Evolutionary conservation across 2,329 filamentous ascomycete species (phyloP).

Genomic region (Endothia cerciana): DNA sequence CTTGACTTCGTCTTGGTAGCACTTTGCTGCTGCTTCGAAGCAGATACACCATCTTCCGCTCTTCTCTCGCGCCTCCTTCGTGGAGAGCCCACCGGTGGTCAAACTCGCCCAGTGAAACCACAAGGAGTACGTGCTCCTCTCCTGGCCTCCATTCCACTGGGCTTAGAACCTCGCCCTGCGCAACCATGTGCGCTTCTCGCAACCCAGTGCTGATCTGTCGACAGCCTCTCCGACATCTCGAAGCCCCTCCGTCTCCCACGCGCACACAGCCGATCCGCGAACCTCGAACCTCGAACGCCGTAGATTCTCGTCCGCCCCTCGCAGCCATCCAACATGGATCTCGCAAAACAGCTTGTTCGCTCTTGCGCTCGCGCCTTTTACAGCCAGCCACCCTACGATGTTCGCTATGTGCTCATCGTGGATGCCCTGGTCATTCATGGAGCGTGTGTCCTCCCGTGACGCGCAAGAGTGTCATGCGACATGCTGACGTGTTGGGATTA

Average conservation of each 20-base stretch:
- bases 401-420: conserved; percentile 80
- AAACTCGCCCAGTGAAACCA: background rate
- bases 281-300: background rate
- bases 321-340: conserved; percentile 46
- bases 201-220: background rate
- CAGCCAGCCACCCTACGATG: conserved; percentile 59
- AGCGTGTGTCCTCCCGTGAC: conserved; percentile 56
- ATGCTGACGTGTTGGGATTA: conserved; percentile 67
- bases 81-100: background rate
- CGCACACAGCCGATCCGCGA: background rate
- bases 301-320: background rate
- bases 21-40: conserved; percentile 22
- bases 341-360: conserved; percentile 78
- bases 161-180: background rate
- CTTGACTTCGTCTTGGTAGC: conserved; percentile 25
- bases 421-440: conserved; percentile 87
- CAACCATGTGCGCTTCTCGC: background rate
- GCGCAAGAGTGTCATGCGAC: conserved; percentile 49
- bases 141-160: background rate
- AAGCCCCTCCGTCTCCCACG: background rate
- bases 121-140: background rate
- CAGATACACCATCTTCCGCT: background rate
- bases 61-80: background rate
- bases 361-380: conserved; percentile 80
- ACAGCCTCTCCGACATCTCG: background rate